Evolutionary conservation across 352 stramenopile genomes (phyloP), one percentile per base, ranked within the genome.

Genomic region (Globisporangium heterothallicum): DNA sequence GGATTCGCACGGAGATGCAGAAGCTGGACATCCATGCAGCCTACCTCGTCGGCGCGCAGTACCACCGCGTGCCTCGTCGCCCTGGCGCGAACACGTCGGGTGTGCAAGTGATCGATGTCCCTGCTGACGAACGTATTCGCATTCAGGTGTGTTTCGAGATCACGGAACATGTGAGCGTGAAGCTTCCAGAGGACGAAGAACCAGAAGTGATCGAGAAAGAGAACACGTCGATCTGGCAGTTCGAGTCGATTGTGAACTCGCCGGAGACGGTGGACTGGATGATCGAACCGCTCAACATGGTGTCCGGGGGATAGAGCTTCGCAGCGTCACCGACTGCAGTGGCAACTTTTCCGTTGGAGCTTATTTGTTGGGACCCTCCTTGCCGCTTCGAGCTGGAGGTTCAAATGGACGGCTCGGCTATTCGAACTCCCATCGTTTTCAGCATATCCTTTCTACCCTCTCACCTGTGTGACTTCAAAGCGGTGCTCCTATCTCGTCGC

Each of bases 181-280:
- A 53, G 30, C 30, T 43, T 10, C 44, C 30, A 26, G 25, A 38
- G 6, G 42, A 49, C 26, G 25, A 32, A 2, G 46, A 53, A 24
- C 30, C 30, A 0, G 29, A 43, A 21, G 19, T 42, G 9, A n/a
- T 53, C 10, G n/a, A 22, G 35, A 53, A 53, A 32, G 25, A 22
- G 12, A 53, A 53, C 46, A 21, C 32, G 21, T 25, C 46, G 46
- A 32, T 53, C 19, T 79, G 63, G 66, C 58, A 65, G 29, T 83
- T 83, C 30, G 69, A 76, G 57, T 79, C 72, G 14, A 38, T 68
- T 3, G 72, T 83, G 18, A 83, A 69, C 8, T 53, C 70, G 50
- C 69, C 69, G 0, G 68, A 77, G 2, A 64, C 77, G 52, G 44
- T 79, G 19, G 72, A 79, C 48, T 83, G 72, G 72, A 44, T 64